Conservation (phyloP, 2,329 filamentous ascomycete species). For the Teratosphaeria destructans region DNA sequence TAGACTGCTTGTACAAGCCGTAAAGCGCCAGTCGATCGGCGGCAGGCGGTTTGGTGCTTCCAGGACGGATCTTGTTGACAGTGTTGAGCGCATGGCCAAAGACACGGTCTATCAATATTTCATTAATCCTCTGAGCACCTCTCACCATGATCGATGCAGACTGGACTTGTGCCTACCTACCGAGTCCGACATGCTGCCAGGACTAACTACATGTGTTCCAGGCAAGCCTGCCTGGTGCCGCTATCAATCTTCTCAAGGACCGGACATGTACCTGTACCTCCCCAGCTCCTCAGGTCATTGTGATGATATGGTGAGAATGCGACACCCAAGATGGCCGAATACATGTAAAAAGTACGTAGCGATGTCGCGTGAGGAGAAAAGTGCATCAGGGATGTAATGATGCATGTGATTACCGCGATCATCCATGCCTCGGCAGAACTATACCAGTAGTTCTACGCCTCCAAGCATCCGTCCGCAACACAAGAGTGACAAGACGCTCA, state of each 20-base stretch:
- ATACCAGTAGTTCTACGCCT: not conserved
- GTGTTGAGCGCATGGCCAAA: constrained; percentile 99
- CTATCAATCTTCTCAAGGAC: not conserved
- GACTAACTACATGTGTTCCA: not conserved
- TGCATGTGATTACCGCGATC: not conserved
- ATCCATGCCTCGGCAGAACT: not conserved
- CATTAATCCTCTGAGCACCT: not conserved
- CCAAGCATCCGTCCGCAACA: no score
- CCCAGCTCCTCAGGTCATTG: not conserved
- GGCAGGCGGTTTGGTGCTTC: constrained; percentile 77
- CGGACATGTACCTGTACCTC: not conserved
- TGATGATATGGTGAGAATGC: not conserved
- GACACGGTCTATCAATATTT: constrained; percentile 62
- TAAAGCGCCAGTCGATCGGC: constrained; percentile 82
- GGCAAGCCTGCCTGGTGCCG: not conserved
- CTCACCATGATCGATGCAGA: not conserved
- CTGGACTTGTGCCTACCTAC: constrained; percentile 3
- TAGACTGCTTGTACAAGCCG: constrained; percentile 97
- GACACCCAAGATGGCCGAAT: not conserved
- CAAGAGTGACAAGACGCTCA: no score
- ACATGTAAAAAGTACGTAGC: not conserved
- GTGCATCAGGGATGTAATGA: not conserved
- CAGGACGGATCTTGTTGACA: constrained; percentile 94
- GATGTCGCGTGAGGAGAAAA: not conserved
- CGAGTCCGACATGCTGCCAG: constrained; percentile 3